These are phyloP conservation scores for Emergomyces africanus DNA, from an alignment of 2,329 filamentous ascomycete species.

Conservation along the genomic window DNA sequence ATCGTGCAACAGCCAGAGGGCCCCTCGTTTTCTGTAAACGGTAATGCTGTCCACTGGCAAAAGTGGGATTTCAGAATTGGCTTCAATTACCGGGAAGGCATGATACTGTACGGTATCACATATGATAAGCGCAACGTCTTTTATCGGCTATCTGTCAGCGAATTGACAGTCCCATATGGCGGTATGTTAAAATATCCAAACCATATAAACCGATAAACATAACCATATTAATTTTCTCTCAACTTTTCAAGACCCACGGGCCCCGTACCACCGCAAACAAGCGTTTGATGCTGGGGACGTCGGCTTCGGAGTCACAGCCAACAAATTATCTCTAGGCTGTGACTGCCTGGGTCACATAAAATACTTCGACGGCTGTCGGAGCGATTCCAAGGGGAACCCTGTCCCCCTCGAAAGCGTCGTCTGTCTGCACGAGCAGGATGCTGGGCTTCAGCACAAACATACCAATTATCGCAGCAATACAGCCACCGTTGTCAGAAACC, in stretches of 20 bases:
- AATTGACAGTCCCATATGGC: constrained; percentile 47
- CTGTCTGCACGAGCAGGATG: constrained; percentile 59
- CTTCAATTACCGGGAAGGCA: constrained; percentile 52
- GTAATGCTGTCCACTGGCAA: constrained; percentile 50
- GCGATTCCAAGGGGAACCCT: constrained; percentile 44
- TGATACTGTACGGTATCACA: constrained; percentile 53
- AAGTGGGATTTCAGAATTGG: constrained; percentile 51
- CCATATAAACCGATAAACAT: neutral
- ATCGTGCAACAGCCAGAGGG: constrained; percentile 54
- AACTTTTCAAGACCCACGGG: constrained; percentile 47
- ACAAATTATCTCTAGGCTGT: constrained; percentile 56
- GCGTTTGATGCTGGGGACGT: constrained; percentile 59
- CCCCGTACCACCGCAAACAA: constrained; percentile 56
- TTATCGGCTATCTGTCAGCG: constrained; percentile 52
- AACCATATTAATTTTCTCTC: neutral
- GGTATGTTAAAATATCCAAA: constrained; percentile 19
- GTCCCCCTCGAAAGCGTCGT: constrained; percentile 52
- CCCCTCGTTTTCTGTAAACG: constrained; percentile 47
- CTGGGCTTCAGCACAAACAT: constrained; percentile 57
- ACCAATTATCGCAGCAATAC: constrained; percentile 56
- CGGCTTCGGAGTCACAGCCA: constrained; percentile 53
- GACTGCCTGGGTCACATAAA: constrained; percentile 60
- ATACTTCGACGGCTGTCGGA: constrained; percentile 48
- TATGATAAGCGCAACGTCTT: constrained; percentile 54
- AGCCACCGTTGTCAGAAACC: constrained; percentile 49